Evolutionary conservation across 2,329 filamentous ascomycete genomes (phyloP), one percentile per base, ranked within the genome.

Genomic region (Cercospora sp.): DNA sequence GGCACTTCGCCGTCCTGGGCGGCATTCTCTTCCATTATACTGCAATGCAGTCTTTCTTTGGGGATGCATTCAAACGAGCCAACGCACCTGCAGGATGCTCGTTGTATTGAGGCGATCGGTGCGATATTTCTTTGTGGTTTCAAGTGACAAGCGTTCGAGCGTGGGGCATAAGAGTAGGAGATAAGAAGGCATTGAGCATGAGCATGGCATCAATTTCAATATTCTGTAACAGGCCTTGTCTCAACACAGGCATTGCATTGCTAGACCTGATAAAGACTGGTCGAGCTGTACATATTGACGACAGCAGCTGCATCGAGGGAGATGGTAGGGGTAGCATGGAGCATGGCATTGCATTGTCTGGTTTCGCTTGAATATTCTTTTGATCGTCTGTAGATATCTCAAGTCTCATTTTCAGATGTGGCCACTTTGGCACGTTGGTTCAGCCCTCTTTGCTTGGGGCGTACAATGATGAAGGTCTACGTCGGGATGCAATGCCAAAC

Each of bases 1-100:
- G 95, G 95, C 95, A 99, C 80, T 81, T 97, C 36, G 95, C 95
- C 7, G 95, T 99, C 10, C 83, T 99, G 30, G 93, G 94, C 16
- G 95, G 95, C 10, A 99, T 99, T 67, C 80, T 98, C n/a, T 98
- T 97, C 79, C 95, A 99, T 80, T 99, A 98, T 81, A 86, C 87
- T 23, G 95, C 95, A 18, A 97, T 99, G 94, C 92, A 97, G 80
- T 88, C 93, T 65, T 95, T 99, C 80, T 99, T 99, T 77, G 86
- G 90, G 5, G 79, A 81, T 63, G 83, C 83, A 1, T 81, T 84
- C 72, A 63, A 73, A 20, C 68, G 78, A 28, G 78, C 78, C 5
- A 60, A 53, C 51, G 53, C 60, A 42, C 60, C 63, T 23, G 67
- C 42, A 9, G 67, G 67, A 51, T 68, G 67, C 60, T 68, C 67